These are phyloP conservation scores for Monilinia fructigena DNA, from an alignment of 2,329 filamentous ascomycete genomes.

Conservation along the genomic window DNA sequence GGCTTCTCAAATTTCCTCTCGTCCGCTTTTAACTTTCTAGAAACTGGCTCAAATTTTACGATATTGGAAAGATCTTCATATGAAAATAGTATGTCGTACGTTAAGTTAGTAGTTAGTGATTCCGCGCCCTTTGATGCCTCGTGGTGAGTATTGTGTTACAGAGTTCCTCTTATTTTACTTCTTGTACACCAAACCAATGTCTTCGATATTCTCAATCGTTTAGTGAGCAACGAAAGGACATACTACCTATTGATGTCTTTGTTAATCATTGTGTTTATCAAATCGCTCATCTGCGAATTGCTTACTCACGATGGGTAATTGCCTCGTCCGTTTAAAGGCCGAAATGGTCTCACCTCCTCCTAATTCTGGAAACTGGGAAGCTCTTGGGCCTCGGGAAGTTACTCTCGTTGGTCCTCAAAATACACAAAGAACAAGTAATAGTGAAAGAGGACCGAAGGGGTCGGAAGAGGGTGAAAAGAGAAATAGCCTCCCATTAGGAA, in stretches of 20 bases:
- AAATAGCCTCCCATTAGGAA: background rate
- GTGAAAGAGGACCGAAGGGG: background rate
- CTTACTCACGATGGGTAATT: slow-evolving; percentile 1
- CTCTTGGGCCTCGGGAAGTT: background rate
- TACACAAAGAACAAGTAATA: background rate
- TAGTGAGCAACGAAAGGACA: background rate
- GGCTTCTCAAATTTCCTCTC: background rate
- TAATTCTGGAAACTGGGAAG: slow-evolving; percentile 2
- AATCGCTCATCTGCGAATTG: background rate
- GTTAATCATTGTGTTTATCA: background rate
- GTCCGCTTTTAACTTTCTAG: background rate
- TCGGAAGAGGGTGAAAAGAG: no score
- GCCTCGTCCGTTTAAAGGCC: background rate
- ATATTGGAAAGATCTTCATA: background rate
- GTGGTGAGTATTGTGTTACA: background rate
- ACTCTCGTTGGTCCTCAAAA: background rate
- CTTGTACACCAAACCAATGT: background rate
- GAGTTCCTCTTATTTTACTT: background rate
- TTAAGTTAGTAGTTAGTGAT: background rate
- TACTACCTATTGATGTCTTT: background rate
- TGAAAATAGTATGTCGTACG: background rate
- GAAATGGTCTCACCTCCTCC: slow-evolving; percentile 9
- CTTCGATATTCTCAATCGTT: background rate
- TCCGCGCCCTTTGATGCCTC: background rate
- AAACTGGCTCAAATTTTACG: background rate